Evolutionary conservation across 139 green algal species (phyloP).

Genomic region (Tetraselmis chui): DNA sequence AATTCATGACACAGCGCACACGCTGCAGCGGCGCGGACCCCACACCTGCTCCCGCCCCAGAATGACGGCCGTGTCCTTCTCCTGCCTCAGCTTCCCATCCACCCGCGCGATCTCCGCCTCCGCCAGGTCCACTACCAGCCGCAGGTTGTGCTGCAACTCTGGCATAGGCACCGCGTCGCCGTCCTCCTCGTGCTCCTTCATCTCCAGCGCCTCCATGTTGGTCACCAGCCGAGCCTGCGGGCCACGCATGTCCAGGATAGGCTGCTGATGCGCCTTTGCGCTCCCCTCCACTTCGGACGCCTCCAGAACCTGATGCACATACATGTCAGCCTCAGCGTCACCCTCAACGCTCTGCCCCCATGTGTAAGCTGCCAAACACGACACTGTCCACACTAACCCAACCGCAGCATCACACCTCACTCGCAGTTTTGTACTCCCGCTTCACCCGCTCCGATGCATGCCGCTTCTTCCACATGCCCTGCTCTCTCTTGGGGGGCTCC

Average conservation of each 20-base stretch:
- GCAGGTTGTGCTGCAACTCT: conserved; percentile 97
- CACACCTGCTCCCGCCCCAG: conserved; percentile 54
- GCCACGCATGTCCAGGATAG: conserved; percentile 93
- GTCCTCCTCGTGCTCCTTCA: conserved; percentile 23
- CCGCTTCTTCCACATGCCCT: background rate
- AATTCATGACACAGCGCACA: too few relatives aligned
- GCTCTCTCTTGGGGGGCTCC: conserved; percentile 31
- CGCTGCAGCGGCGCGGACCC: too few relatives aligned
- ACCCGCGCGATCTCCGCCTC: conserved; percentile 79
- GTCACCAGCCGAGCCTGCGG: conserved; percentile 79
- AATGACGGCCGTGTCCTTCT: conserved; percentile 75
- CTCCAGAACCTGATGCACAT: background rate
- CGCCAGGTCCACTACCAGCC: conserved; percentile 81
- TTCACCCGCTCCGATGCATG: conserved; percentile 32
- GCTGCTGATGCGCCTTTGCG: conserved; percentile 11
- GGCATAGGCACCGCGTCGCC: conserved; percentile 72
- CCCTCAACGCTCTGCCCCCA: too few relatives aligned
- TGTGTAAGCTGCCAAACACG: too few relatives aligned
- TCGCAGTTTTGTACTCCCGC: conserved; percentile 69
- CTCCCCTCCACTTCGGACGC: conserved; percentile 13
- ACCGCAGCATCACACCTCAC: too few relatives aligned
- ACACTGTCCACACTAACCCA: too few relatives aligned
- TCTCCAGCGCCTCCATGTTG: conserved; percentile 73
- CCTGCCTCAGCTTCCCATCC: conserved; percentile 66
- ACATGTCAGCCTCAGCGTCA: too few relatives aligned